Percentiles rank a stretch among this genome's conserved stretches.
Conservation (phyloP, 140 eudicot genomes). For the Flaveria floridana region DNA sequence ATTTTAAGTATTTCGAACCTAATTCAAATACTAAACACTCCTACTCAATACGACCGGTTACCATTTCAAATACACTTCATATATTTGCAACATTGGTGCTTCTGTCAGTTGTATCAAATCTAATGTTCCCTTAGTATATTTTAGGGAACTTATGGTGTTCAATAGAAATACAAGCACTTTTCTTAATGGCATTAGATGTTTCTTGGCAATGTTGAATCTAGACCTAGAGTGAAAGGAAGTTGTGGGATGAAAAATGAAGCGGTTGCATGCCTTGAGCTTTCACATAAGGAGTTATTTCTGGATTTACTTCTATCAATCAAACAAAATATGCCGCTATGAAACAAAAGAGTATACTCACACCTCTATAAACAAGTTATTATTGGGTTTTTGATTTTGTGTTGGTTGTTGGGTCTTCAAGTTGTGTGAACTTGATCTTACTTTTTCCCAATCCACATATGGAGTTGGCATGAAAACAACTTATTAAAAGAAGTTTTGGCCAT, state of each 20-base stretch:
- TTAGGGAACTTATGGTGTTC: constrained; percentile 88
- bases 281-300: constrained; percentile 93
- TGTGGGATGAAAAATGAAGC: constrained; percentile 67
- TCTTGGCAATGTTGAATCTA: constrained; percentile 68
- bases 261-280: constrained; percentile 74
- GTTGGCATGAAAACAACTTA: no score
- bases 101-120: no score
- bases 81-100: no score
- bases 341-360: constrained; percentile 93
- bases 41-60: no score
- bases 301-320: constrained; percentile 81
- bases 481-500: no score
- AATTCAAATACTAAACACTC: no score
- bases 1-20: no score
- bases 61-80: no score
- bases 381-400: constrained; percentile 87
- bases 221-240: constrained; percentile 76
- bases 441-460: constrained; percentile 25
- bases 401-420: constrained; percentile 69
- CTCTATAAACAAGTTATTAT: constrained; percentile 80
- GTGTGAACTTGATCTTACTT: constrained; percentile 34
- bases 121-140: no score
- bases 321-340: constrained; percentile 78
- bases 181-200: constrained; percentile 78
- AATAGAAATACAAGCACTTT: constrained; percentile 88